These are phyloP conservation scores for Kodamaea alishanica DNA, from an alignment of 1,139 yeast genomes.

Conservation along the genomic window DNA sequence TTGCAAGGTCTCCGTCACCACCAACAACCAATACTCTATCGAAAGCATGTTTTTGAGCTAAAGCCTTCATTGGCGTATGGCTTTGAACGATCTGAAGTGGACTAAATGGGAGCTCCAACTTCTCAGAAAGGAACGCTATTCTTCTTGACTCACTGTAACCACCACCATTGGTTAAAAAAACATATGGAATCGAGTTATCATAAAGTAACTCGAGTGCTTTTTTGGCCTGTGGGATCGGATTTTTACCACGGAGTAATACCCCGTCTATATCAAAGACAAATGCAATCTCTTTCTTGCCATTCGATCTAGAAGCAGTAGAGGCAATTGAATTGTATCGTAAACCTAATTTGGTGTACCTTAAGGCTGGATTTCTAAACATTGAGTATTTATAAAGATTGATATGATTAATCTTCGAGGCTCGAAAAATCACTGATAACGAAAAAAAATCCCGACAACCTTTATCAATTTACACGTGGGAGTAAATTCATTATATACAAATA, in stretches of 20 bases:
- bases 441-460: no score
- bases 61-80: slow-evolving; percentile 81
- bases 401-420: no score
- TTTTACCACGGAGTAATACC: slow-evolving; percentile 76
- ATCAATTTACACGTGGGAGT: no score
- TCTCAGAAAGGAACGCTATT: slow-evolving; percentile 51
- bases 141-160: slow-evolving; percentile 70
- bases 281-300: slow-evolving; percentile 14
- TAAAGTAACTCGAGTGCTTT: slow-evolving; percentile 60
- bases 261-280: slow-evolving; percentile 75
- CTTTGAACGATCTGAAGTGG: slow-evolving; percentile 77
- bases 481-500: no score
- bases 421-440: no score
- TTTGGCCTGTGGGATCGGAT: slow-evolving; percentile 64
- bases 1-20: slow-evolving; percentile 66
- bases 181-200: slow-evolving; percentile 64
- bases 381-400: no score
- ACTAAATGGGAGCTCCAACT: slow-evolving; percentile 48
- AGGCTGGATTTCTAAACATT: no score
- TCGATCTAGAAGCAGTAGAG: no score
- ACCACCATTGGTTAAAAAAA: slow-evolving; percentile 90
- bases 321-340: no score
- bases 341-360: no score
- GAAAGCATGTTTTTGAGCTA: slow-evolving; percentile 44
- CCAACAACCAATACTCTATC: slow-evolving; percentile 78